Evolutionary conservation across 1,284 basidiomycete species (phyloP), one percentile per base, ranked within the genome.

Genomic region (Gymnopus androsaceus): DNA sequence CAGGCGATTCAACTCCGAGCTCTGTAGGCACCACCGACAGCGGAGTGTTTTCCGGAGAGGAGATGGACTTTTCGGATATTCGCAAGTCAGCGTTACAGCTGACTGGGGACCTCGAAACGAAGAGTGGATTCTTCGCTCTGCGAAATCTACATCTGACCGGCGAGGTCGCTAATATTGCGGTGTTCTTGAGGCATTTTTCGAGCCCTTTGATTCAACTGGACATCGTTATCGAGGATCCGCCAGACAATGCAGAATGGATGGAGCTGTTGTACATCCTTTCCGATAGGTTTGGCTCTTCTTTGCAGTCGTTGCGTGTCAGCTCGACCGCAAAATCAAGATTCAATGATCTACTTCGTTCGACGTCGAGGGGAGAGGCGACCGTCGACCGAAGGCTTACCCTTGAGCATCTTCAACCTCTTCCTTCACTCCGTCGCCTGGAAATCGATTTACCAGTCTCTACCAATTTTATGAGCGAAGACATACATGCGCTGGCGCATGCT

Each of bases 381-480:
- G 73, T 75, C 60, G 76, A 74, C 27, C 79, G 80, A 58, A n/a
- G n/a, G n/a, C 78, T 90, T 31, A 78, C 85, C 17, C 75, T 90
- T 50, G 79, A 83, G 57, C 72, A 81, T 59, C 67, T 90, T n/a
- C 72, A 73, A 21, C 72, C 71, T 47, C 75, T 90, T 34, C 80
- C 82, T 21, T 66, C 66, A 33, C 75, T 90, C 55, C 65, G 72
- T 37, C 79, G 82, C 21, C 74, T 90, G 41, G 87, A 89, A 51
- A 78, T 90, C 58, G 88, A 90, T 66, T 82, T 90, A 51, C 87
- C 88, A 15, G 85, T 89, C 66, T 88, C 86, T 5, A 75, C 82
- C 48, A 71, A 87, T 57, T 84, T 90, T 70, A 72, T 77, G 49
- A 76, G 83, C 36, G 68, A 72, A 51, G 88, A 90, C 66, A 67